These are phyloP conservation scores for Vanrija sp. DNA, from an alignment of 1,284 basidiomycete species.

Conservation along the genomic window DNA sequence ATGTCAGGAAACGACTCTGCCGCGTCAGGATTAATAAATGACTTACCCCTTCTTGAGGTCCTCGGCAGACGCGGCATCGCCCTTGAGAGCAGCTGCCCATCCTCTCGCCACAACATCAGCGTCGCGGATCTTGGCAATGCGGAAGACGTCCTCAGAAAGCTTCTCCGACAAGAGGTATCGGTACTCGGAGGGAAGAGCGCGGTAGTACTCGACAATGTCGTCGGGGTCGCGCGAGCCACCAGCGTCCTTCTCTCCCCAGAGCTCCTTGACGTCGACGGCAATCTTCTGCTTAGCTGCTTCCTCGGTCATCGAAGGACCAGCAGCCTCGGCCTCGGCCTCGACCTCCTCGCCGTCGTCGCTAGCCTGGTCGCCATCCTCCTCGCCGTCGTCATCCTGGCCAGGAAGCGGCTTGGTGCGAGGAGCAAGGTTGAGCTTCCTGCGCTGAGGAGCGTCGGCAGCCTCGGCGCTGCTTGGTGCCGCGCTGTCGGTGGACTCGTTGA, in stretches of 20 bases:
- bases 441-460: constrained; percentile 55
- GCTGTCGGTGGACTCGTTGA: constrained; percentile 57
- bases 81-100: constrained; percentile 56
- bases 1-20: constrained; percentile 10
- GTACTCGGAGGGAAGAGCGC: constrained; percentile 53
- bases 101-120: constrained; percentile 64
- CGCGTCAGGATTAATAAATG: neutral
- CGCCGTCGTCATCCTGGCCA: constrained; percentile 39
- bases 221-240: constrained; percentile 45
- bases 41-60: constrained; percentile 58
- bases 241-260: constrained; percentile 49
- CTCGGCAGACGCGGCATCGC: constrained; percentile 54
- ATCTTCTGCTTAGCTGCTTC: constrained; percentile 73
- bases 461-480: constrained; percentile 34
- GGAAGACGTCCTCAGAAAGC: constrained; percentile 78
- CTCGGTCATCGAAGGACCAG: constrained; percentile 59
- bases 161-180: constrained; percentile 67
- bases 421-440: constrained; percentile 67
- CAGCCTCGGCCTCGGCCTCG: constrained; percentile 56
- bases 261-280: constrained; percentile 53
- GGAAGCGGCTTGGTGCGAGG: constrained; percentile 58
- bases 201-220: constrained; percentile 61
- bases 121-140: constrained; percentile 82
- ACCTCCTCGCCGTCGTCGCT: constrained; percentile 52
- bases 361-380: constrained; percentile 51